Conservation (phyloP, 1,284 basidiomycete genomes). For the Cystobasidiaceae sp. region DNA sequence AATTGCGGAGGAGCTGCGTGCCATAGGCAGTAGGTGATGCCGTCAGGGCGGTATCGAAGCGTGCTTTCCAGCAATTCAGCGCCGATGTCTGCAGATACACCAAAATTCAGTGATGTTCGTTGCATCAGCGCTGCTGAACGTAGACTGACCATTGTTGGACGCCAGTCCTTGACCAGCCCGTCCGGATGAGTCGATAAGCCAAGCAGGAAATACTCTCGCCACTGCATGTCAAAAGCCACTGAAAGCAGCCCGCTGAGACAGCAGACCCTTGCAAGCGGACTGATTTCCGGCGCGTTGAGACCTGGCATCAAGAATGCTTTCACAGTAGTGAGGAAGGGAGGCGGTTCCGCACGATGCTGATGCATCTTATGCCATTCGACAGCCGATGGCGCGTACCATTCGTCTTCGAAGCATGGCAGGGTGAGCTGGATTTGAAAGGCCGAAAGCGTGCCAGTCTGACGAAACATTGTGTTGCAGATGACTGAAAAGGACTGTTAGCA, state of each 20-base stretch:
- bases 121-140: background rate
- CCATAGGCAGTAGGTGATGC: constrained; percentile 33
- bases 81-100: constrained; percentile 29
- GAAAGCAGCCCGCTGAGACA: constrained; percentile 39
- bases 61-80: constrained; percentile 41
- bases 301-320: constrained; percentile 38
- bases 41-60: constrained; percentile 38
- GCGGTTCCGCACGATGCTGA: constrained; percentile 32
- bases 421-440: constrained; percentile 42
- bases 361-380: constrained; percentile 37
- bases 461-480: constrained; percentile 38
- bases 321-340: constrained; percentile 40
- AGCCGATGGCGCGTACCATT: constrained; percentile 39
- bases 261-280: constrained; percentile 38
- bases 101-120: background rate
- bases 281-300: constrained; percentile 32
- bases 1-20: constrained; percentile 39
- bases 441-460: constrained; percentile 41
- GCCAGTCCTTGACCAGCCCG: constrained; percentile 38
- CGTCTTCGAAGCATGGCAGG: constrained; percentile 39
- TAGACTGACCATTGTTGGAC: constrained; percentile 40
- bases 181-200: constrained; percentile 39
- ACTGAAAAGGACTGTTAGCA: background rate
- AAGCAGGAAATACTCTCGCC: constrained; percentile 27
- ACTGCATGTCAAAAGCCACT: constrained; percentile 41